A percentile compares a stretch with the other conserved stretches of the same genome.
Evolutionary conservation across 805 yeast genomes (phyloP).

Genomic region (Diddensiella transvaalensis): DNA sequence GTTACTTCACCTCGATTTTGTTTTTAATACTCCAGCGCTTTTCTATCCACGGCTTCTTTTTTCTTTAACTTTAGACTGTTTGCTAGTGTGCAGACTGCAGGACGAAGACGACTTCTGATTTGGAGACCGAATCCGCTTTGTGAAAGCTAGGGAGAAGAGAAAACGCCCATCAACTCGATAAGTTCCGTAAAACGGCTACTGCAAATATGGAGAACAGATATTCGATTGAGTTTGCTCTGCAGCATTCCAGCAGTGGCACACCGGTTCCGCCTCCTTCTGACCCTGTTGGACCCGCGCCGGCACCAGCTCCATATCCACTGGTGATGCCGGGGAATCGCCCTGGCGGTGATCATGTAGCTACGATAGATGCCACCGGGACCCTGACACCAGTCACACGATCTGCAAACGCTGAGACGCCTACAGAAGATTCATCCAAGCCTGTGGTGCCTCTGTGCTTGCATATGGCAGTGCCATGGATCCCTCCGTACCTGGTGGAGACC

Average conservation of each 20-base stretch:
- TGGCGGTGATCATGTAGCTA: background rate
- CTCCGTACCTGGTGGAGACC: slow-evolving; percentile 20
- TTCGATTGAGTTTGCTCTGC: slow-evolving; percentile 18
- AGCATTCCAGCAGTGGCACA: slow-evolving; percentile 13
- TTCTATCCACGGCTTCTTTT: too few species aligned
- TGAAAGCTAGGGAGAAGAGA: too few species aligned
- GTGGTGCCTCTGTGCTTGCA: background rate
- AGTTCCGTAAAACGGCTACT: too few species aligned
- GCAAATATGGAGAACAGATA: slow-evolving; percentile 14
- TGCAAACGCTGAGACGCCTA: background rate
- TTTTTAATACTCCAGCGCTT: too few species aligned
- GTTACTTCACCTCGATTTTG: too few species aligned
- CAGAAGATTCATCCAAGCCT: background rate
- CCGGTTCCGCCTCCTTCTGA: slow-evolving; percentile 19
- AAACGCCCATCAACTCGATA: too few species aligned
- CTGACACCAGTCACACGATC: slow-evolving; percentile 9
- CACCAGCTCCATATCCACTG: slow-evolving; percentile 11
- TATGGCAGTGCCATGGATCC: slow-evolving; percentile 15
- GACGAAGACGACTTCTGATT: too few species aligned
- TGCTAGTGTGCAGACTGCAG: too few species aligned
- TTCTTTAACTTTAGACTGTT: too few species aligned
- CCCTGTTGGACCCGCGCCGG: slow-evolving; percentile 14
- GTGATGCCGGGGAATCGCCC: slow-evolving; percentile 12
- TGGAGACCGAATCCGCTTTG: too few species aligned
- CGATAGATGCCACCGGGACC: slow-evolving; percentile 13